A percentile compares a stretch with the other conserved stretches of the same genome.
These are phyloP conservation scores for Euphorbia schlechtendalii DNA, from an alignment of 441 rosid genomes.

Conservation along the genomic window DNA sequence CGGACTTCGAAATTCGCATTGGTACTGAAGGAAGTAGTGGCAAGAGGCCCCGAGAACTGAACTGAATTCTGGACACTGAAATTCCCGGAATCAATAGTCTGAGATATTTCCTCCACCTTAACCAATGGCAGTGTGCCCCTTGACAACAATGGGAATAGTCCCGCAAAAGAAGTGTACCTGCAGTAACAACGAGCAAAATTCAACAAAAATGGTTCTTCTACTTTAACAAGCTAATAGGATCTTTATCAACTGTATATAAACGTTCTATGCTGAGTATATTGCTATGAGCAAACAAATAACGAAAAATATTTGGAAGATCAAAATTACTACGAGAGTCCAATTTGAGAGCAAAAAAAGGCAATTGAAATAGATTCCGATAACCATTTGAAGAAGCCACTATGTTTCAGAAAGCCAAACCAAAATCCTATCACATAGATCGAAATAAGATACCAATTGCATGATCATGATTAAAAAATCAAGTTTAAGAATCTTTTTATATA, in stretches of 20 bases:
- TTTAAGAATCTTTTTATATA: background rate
- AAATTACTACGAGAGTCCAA: background rate
- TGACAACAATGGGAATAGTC: conserved; percentile 74
- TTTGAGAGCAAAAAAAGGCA: background rate
- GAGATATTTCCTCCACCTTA: conserved; percentile 90
- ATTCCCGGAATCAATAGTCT: conserved; percentile 75
- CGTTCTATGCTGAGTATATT: too few relatives aligned
- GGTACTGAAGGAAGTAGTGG: conserved; percentile 71
- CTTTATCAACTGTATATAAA: too few relatives aligned
- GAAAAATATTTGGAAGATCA: too few relatives aligned
- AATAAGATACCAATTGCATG: background rate
- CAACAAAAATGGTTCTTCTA: background rate
- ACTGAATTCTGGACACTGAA: conserved; percentile 78
- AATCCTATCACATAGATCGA: background rate
- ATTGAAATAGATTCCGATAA: too few relatives aligned
- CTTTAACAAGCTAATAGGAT: background rate
- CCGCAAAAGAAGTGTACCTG: conserved; percentile 86
- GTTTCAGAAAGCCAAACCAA: background rate
- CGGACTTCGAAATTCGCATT: conserved; percentile 89
- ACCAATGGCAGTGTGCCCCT: conserved; percentile 54
- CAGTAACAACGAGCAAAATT: conserved; percentile 3
- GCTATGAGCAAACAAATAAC: too few relatives aligned
- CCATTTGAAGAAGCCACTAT: too few relatives aligned
- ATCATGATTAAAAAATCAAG: background rate
- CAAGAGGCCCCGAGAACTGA: conserved; percentile 67